Conservation (phyloP, 192 early-diverging fungal species). For the Mortierella antarctica region DNA sequence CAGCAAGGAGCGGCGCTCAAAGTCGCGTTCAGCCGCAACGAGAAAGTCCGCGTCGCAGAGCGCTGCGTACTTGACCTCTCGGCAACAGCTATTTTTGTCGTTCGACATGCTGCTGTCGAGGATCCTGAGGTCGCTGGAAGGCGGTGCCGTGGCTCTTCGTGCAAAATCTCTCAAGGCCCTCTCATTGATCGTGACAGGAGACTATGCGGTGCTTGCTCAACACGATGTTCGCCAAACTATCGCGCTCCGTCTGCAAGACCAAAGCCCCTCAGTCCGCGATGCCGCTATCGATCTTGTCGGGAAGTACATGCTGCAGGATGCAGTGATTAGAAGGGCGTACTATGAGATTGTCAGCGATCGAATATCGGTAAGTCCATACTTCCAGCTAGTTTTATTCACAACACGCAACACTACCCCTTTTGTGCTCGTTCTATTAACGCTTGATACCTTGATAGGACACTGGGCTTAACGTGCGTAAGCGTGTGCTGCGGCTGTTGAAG, state of each 20-base stretch:
- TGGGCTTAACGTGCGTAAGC: slow-evolving; percentile 87
- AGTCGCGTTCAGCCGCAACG: neutral
- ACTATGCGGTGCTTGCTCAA: slow-evolving; percentile 69
- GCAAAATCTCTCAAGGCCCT: slow-evolving; percentile 83
- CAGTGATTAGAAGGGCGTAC: slow-evolving; percentile 75
- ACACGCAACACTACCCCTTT: neutral
- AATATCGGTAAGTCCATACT: slow-evolving; percentile 68
- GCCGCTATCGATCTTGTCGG: slow-evolving; percentile 91
- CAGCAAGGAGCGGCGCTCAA: slow-evolving; percentile 3
- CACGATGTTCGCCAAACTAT: slow-evolving; percentile 76
- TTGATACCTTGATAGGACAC: slow-evolving; percentile 73
- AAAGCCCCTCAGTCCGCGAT: slow-evolving; percentile 88
- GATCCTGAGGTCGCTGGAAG: slow-evolving; percentile 72
- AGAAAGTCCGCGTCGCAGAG: slow-evolving; percentile 32
- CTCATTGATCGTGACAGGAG: slow-evolving; percentile 76
- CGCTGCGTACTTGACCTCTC: slow-evolving; percentile 49
- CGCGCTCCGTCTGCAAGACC: slow-evolving; percentile 81
- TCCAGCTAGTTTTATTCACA: neutral
- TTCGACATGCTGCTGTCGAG: slow-evolving; percentile 78
- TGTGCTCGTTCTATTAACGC: neutral
- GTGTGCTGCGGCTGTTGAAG: slow-evolving; percentile 80
- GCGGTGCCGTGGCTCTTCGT: slow-evolving; percentile 74
- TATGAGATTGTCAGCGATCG: slow-evolving; percentile 84
- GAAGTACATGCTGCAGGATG: slow-evolving; percentile 77
- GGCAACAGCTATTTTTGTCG: slow-evolving; percentile 70